phyloP scores from a whole-genome alignment of 371 early-diverging fungal species.

The Capillidium rhysosporum region DNA sequence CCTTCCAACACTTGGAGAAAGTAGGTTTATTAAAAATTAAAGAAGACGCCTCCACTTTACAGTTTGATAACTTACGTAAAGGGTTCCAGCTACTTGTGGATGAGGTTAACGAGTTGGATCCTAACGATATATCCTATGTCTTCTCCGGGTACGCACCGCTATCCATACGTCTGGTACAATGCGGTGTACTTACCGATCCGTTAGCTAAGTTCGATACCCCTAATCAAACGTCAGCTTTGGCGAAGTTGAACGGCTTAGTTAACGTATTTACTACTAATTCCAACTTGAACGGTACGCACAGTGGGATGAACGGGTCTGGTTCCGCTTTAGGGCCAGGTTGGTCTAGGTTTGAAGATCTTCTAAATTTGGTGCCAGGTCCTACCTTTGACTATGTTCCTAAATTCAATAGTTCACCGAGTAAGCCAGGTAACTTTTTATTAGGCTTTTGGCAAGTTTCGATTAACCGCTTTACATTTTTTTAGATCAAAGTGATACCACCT shows the following conservation, averaged over 20 bases:
- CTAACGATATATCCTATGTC: slow-evolving; percentile 77
- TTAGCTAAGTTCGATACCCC: neutral
- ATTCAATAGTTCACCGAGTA: slow-evolving; percentile 24
- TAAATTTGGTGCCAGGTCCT: slow-evolving; percentile 51
- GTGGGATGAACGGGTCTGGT: too few relatives aligned
- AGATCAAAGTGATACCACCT: too few relatives aligned
- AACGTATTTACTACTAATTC: neutral
- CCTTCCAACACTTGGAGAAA: slow-evolving; percentile 48
- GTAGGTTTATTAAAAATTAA: slow-evolving; percentile 36
- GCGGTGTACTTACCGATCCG: slow-evolving; percentile 18
- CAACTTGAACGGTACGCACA: slow-evolving; percentile 11
- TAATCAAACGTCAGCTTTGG: neutral
- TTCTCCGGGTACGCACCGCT: slow-evolving; percentile 90
- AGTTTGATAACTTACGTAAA: slow-evolving; percentile 23
- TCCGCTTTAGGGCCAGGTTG: slow-evolving; percentile 34
- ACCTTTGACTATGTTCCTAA: slow-evolving; percentile 54
- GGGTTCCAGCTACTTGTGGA: slow-evolving; percentile 62
- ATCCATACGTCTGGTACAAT: slow-evolving; percentile 71
- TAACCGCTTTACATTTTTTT: too few relatives aligned
- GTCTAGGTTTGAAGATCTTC: slow-evolving; percentile 70
- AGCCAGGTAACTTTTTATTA: neutral
- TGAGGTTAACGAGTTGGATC: slow-evolving; percentile 65
- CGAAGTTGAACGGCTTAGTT: neutral
- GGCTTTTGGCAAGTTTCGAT: too few relatives aligned
- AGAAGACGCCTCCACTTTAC: slow-evolving; percentile 26